phyloP scores from a whole-genome alignment of 2,329 filamentous ascomycete genomes.

The Apiospora koreana region DNA sequence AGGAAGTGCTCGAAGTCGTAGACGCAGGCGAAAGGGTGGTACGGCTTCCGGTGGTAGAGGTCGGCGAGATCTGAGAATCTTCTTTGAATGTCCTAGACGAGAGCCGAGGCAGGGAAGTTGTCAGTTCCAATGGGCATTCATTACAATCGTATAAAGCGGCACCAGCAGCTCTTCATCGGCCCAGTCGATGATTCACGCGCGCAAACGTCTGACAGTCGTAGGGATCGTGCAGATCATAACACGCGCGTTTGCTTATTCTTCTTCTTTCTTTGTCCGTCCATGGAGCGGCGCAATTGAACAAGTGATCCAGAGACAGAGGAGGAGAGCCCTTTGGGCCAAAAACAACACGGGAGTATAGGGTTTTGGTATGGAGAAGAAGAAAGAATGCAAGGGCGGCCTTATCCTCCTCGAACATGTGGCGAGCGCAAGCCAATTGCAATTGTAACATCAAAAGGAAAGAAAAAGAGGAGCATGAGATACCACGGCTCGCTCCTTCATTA shows the following conservation, averaged over 20 bases:
- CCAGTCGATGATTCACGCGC: slow-evolving; percentile 7
- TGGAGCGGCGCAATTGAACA: not conserved
- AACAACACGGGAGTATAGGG: slow-evolving; percentile 13
- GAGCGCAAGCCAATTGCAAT: not conserved
- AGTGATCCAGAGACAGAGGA: not conserved
- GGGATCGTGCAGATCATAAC: not conserved
- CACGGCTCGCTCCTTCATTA: slow-evolving; percentile 1
- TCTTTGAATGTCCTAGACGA: slow-evolving; percentile 37
- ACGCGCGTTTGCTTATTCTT: not conserved
- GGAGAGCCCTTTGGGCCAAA: slow-evolving; percentile 8
- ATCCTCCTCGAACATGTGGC: not conserved
- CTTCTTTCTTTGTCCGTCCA: not conserved
- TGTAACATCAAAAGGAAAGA: not conserved
- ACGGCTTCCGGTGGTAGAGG: slow-evolving; percentile 45
- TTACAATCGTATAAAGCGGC: not conserved
- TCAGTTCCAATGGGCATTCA: slow-evolving; percentile 28
- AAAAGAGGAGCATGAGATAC: not conserved
- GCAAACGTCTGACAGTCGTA: slow-evolving; percentile 6
- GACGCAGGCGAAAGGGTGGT: slow-evolving; percentile 42
- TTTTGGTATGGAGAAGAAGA: slow-evolving; percentile 15
- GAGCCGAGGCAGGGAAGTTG: slow-evolving; percentile 26
- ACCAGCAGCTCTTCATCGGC: slow-evolving; percentile 3
- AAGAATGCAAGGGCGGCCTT: slow-evolving; percentile 13
- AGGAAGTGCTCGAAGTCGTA: slow-evolving; percentile 42
- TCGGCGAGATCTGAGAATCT: slow-evolving; percentile 50